Conservation (phyloP, 192 early-diverging fungal species). For the Mortierella antarctica region DNA sequence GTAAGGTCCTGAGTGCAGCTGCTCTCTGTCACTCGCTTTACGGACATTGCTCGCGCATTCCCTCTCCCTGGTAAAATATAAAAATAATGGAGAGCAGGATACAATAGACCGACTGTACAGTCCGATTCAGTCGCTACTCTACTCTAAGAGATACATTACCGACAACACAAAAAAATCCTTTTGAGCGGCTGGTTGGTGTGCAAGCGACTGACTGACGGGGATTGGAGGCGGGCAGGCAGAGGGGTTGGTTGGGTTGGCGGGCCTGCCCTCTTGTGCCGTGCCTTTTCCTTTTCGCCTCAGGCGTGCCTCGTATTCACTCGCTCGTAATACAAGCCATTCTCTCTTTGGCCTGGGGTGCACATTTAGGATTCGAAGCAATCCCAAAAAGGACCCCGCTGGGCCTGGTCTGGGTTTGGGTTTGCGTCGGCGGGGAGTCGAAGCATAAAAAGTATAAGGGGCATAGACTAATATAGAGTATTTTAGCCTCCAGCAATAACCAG, state of each 20-base stretch:
- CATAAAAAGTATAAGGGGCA: conserved; percentile 22
- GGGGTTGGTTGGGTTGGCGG: too few relatives aligned
- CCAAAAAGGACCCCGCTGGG: background rate
- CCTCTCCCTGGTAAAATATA: too few relatives aligned
- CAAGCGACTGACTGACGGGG: too few relatives aligned
- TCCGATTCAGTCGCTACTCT: background rate
- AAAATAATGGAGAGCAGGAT: too few relatives aligned
- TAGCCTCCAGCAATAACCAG: background rate
- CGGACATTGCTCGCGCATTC: too few relatives aligned
- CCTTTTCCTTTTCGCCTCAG: background rate
- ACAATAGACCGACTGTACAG: too few relatives aligned
- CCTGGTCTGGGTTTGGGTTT: conserved; percentile 2
- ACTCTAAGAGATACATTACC: background rate
- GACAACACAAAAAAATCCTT: too few relatives aligned
- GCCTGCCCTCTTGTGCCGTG: background rate
- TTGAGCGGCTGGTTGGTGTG: too few relatives aligned
- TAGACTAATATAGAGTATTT: conserved; percentile 29
- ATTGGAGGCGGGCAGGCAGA: too few relatives aligned
- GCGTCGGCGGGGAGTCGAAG: background rate
- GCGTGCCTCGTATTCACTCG: background rate
- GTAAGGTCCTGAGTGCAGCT: too few relatives aligned
- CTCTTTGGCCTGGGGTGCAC: background rate
- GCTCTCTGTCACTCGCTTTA: too few relatives aligned
- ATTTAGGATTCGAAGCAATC: background rate
- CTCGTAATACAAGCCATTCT: background rate